Evolutionary conservation across 2,329 filamentous ascomycete genomes (phyloP).

Genomic region (Xylaria sp.): DNA sequence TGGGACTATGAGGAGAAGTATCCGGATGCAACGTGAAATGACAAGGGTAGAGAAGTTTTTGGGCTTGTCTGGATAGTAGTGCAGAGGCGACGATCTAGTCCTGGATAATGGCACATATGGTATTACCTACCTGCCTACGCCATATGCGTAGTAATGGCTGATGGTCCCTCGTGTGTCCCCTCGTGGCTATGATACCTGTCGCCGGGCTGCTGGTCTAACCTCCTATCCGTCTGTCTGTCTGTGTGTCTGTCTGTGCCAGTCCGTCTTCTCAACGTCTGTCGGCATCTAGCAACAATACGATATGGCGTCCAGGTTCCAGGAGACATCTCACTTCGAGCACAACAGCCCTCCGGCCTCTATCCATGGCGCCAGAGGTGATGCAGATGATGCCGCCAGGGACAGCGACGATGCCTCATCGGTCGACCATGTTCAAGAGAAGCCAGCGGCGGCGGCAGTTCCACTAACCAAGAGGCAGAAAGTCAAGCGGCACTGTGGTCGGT

Average conservation of each 20-base stretch:
- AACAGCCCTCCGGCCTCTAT: conserved; percentile 42
- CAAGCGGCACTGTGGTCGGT: conserved; percentile 56
- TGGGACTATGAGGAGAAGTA: conserved; percentile 39
- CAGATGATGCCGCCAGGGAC: conserved; percentile 28
- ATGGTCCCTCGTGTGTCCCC: conserved; percentile 22
- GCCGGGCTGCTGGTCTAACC: conserved; percentile 11
- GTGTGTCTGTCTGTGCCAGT: conserved; percentile 23
- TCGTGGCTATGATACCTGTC: conserved; percentile 31
- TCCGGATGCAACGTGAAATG: conserved; percentile 29
- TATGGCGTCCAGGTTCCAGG: conserved; percentile 48
- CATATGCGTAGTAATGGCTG: conserved; percentile 23
- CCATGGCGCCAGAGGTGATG: conserved; percentile 42
- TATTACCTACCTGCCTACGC: conserved; percentile 21
- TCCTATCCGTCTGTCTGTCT: neutral
- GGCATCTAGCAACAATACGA: conserved; percentile 36
- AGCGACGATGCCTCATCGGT: conserved; percentile 43
- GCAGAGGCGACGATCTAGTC: conserved; percentile 30
- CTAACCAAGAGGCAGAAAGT: conserved; percentile 53
- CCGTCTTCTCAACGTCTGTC: conserved; percentile 29
- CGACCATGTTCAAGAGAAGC: conserved; percentile 49
- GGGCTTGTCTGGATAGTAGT: neutral
- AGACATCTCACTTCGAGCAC: conserved; percentile 46
- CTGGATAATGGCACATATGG: conserved; percentile 31
- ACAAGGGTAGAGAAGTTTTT: conserved; percentile 26
- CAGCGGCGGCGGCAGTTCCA: conserved; percentile 35